Percentiles rank a stretch among this genome's conserved stretches.
phyloP scores from a whole-genome alignment of 2,329 filamentous ascomycete genomes.

The Aureobasidium sp. region DNA sequence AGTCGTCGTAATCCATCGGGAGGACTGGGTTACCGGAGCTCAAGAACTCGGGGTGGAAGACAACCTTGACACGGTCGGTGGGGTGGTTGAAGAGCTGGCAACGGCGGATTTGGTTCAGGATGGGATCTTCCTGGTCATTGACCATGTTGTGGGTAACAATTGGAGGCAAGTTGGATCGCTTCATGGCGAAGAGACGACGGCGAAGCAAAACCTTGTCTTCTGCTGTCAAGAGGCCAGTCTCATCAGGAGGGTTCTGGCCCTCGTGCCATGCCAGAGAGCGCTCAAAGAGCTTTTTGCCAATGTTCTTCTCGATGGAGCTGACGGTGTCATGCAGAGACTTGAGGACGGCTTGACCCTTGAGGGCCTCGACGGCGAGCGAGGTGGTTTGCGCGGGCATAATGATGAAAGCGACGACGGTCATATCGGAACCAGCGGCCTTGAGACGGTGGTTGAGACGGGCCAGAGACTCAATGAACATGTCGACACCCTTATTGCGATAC shows the following conservation, averaged over 20 bases:
- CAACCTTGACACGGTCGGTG: conserved; percentile 87
- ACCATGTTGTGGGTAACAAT: conserved; percentile 99
- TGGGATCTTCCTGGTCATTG: conserved; percentile 86
- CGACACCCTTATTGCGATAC: conserved; percentile 96
- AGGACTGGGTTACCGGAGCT: conserved; percentile 93
- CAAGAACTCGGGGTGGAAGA: conserved; percentile 97
- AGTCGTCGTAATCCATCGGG: conserved; percentile 95
- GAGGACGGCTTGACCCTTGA: conserved; percentile 95
- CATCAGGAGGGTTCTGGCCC: conserved; percentile 85
- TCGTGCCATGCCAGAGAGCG: conserved; percentile 93
- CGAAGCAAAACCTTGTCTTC: conserved; percentile 90
- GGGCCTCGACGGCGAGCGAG: conserved; percentile 86
- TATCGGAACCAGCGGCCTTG: conserved; percentile 77
- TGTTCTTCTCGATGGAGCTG: conserved; percentile 84
- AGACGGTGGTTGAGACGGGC: conserved; percentile 90
- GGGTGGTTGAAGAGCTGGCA: conserved; percentile 97
- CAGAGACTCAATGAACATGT: conserved; percentile 98
- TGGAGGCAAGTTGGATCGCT: conserved; percentile 79
- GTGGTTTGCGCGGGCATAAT: conserved; percentile 98
- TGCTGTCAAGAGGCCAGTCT: conserved; percentile 88
- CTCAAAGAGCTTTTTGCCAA: conserved; percentile 91
- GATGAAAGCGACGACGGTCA: conserved; percentile 92
- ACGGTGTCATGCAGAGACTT: conserved; percentile 93
- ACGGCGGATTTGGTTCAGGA: conserved; percentile 89
- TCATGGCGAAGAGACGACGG: conserved; percentile 92